Base-by-base conservation (phyloP, 2,329 filamentous ascomycete genomes). In the Diplocarpon mali region DNA sequence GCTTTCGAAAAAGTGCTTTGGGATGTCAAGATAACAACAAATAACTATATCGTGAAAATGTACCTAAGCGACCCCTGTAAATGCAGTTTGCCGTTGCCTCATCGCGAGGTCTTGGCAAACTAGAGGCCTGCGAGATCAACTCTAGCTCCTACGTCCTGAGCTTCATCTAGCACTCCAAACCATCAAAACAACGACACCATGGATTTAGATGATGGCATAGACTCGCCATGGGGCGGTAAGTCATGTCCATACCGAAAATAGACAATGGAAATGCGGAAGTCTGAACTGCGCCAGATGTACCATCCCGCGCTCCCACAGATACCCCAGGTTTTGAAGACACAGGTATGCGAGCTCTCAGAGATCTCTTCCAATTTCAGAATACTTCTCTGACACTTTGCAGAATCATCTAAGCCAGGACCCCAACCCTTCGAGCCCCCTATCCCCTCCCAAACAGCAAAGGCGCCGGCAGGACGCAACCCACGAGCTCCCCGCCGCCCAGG, bases 401-500 rank as follows among this genome's bases (percentile, higher is more conserved):
- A 57, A 40, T 37, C 50, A 20, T 40, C 53, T 8, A 55, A 52
- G 46, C 27, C 52, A 35, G 56, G 56, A 28, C 42, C 49, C 27
- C 36, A 49, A 39, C 42, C 51, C 24, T 40, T 52, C 35, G 48
- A 53, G 44, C 31, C 52, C 14, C 40, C 40, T 24, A 24, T 34
- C 16, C 17, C 40, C 13, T 48, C 51, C 29, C 47, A 53, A 11
- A 38, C 53, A 29, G 45, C 52, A 29, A 62, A 60, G 51, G 59
- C 58, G 15, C 52, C 57, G n/a, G 46, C 48, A 40, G 53, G 54
- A 41, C 51, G 60, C 46, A 58, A 58, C 32, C 45, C 56, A 42
- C 55, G 64, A 49, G 59, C 58, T 13, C 61, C 61, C 45, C 77
- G 79, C 53, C 76, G 79, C 50, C 69, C 87, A 59, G 80, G 81